Base-by-base conservation (phyloP, 1,139 yeast species). In the Lodderomyces elongisporus region DNA sequence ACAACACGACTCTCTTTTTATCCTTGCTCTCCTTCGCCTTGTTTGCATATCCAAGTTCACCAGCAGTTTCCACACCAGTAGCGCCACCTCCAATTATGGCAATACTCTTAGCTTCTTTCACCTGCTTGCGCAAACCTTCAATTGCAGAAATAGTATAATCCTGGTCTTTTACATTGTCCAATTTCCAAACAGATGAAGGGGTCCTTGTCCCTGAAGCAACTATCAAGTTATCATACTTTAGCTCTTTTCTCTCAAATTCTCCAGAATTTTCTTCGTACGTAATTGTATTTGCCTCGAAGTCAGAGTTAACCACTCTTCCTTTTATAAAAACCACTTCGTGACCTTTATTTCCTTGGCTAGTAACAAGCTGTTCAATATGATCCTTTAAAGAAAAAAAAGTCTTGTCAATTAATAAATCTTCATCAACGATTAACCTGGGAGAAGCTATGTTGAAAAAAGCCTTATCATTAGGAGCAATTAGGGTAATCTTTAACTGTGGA, bases 1-100 rank as follows among this genome's bases (percentile, higher is more conserved):
- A 56, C 25, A 64, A 48, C 5, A 54, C 51, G 14, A 62, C 52
- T n/a, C 14, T 10, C 10, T 44, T 32, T 32, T 54, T 51, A 13
- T 35, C 28, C n/a, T n/a, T n/a, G n/a, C n/a, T n/a, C n/a, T n/a
- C n/a, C n/a, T n/a, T n/a, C 9, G 40, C 40, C 2, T 47, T 40
- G 30, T 39, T 55, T 16, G 36, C 38, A 14, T 35, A 40, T 3
- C 56, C 65, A 17, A 64, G 44, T 37, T 64, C 70, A 4, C 64
- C 66, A 5, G 63, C 59, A 5, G 51, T 40, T 42, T 65, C 70
- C 14, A 62, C 65, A n/a, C 70, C 70, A 5, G 70, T 60, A 8
- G 61, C 43, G 4, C 70, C 70, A 17, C 65, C 70, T 2, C 71
- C 71, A 21, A 64, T 38, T 4, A 65, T 46, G 2, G 66, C 66